Base-by-base conservation (phyloP, 2,329 filamentous ascomycete species). In the Bipolaris victoriae region DNA sequence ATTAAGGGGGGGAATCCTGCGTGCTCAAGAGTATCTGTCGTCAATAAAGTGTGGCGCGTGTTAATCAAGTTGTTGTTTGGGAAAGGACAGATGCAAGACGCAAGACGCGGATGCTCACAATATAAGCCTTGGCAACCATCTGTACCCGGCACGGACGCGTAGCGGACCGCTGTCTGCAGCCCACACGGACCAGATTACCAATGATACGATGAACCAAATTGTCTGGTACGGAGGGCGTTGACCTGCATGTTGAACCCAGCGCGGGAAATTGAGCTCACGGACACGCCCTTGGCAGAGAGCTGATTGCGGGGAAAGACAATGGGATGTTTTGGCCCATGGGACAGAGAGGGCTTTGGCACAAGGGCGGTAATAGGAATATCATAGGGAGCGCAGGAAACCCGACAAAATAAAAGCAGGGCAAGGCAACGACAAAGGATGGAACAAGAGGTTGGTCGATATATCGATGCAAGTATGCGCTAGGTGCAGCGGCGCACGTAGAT, bases 401-500 rank as follows among this genome's bases (percentile, higher is more conserved):
- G 35, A 10, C 5, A 16, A 16, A 37, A 37, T 3, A 26, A 39
- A 55, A 13, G 20, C 46, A 51, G 33, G 22, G 41, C 16, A 33
- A 39, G 49, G 43, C 43, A 36, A 43, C 26, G 18, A 56, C 24
- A 43, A 52, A 45, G 43, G 36, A 37, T 16, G n/a, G 35, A 16
- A 16, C 15, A 16, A 37, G 35, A 40, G 29, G 31, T 49, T 29
- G 18, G 20, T 31, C 26, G 36, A 35, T n/a, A 50, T 55, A 33
- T 49, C 50, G 48, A 61, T 61, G 58, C 57, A 57, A 35, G 57
- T 20, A 60, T 54, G 62, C 59, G 62, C 69, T 72, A 71, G 68
- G 57, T 53, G 60, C 67, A 72, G 69, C 70, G 55, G 43, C 69
- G 67, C 67, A 71, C 65, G 71, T 65, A 66, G 71, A 73, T 73